Conservation (phyloP, 2,329 filamentous ascomycete species). For the Neofusicoccum laricinum region DNA sequence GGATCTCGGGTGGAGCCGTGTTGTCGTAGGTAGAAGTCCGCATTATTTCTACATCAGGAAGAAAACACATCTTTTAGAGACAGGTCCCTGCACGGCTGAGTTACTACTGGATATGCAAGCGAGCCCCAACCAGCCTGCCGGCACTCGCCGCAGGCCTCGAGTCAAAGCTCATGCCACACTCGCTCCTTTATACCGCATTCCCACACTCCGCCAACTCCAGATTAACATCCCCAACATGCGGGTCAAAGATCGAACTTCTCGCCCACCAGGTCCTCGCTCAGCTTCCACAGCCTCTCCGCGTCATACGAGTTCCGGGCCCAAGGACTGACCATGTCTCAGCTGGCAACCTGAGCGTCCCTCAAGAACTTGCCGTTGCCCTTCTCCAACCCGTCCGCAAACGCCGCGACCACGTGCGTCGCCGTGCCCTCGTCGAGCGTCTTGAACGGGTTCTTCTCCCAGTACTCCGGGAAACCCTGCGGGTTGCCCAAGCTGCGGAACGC, state of each 20-base stretch:
- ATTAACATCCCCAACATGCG: too few relatives aligned
- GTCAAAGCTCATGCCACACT: too few relatives aligned
- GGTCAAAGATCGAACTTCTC: constrained; percentile 28
- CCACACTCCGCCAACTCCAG: too few relatives aligned
- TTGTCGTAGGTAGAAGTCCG: too few relatives aligned
- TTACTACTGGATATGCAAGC: too few relatives aligned
- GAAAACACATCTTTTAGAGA: too few relatives aligned
- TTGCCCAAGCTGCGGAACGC: not conserved
- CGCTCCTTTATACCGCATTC: too few relatives aligned
- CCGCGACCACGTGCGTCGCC: constrained; percentile 30
- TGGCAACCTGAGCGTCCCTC: constrained; percentile 24
- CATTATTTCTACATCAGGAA: too few relatives aligned
- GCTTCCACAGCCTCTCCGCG: constrained; percentile 30
- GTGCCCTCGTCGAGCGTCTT: constrained; percentile 29
- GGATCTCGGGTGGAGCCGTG: too few relatives aligned
- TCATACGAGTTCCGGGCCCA: constrained; percentile 25
- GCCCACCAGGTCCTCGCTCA: constrained; percentile 33
- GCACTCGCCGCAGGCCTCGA: too few relatives aligned
- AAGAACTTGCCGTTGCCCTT: constrained; percentile 28
- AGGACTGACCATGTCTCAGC: constrained; percentile 19
- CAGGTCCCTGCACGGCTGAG: too few relatives aligned
- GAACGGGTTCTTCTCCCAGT: not conserved
- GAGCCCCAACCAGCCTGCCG: too few relatives aligned
- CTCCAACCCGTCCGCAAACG: constrained; percentile 28
- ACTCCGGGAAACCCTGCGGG: not conserved